phyloP scores from a whole-genome alignment of 139 green algal species.

The Volvox africanus region DNA sequence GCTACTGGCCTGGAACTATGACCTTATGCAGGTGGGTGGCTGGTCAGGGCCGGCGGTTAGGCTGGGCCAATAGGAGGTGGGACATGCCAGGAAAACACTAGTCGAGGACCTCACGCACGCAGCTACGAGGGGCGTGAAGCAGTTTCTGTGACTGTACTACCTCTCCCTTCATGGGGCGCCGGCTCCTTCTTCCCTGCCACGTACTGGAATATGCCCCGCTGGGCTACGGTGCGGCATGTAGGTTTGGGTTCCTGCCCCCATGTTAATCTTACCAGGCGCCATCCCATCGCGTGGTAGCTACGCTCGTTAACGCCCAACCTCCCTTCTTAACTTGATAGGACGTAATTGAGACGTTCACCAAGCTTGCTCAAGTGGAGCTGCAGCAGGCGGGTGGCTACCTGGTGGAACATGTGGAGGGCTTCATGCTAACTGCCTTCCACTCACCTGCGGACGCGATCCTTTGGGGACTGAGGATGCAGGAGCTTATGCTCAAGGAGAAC shows the following conservation, averaged over 20 bases:
- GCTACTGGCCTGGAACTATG: constrained; percentile 57
- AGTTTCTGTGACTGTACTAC: too few relatives aligned
- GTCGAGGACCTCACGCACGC: too few relatives aligned
- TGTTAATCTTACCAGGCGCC: too few relatives aligned
- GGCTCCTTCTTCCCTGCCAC: too few relatives aligned
- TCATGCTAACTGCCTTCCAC: constrained; percentile 57
- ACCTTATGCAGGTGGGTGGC: constrained; percentile 35
- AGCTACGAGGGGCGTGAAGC: too few relatives aligned
- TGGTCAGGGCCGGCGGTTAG: too few relatives aligned
- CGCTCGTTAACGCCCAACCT: too few relatives aligned
- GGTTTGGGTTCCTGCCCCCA: too few relatives aligned
- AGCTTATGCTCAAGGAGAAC: constrained; percentile 52
- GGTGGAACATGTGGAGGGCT: constrained; percentile 57
- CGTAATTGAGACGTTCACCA: constrained; percentile 46
- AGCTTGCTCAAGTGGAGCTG: constrained; percentile 50
- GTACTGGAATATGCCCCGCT: too few relatives aligned
- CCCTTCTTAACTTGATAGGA: background rate
- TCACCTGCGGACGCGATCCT: constrained; percentile 52
- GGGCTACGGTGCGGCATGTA: too few relatives aligned
- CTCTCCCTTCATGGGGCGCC: too few relatives aligned
- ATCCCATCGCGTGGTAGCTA: too few relatives aligned
- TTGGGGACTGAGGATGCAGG: constrained; percentile 55
- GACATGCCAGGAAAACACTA: background rate
- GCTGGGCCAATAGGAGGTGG: background rate
- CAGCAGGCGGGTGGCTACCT: constrained; percentile 42